Conservation (phyloP, 805 yeast species). For the Candida fluviatilis region DNA sequence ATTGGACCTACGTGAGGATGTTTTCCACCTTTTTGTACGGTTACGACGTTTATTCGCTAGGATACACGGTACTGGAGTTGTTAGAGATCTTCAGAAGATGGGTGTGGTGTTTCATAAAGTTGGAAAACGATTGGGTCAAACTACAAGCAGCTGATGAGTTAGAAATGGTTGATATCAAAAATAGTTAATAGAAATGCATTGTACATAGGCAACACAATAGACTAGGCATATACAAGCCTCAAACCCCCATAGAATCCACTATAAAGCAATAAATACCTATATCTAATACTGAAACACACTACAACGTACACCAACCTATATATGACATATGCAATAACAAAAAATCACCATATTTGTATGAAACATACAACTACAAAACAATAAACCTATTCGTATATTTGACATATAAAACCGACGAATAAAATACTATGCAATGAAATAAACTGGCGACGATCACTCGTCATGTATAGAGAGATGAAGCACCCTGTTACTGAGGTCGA, state of each 20-base stretch:
- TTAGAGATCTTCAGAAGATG: conserved; percentile 81
- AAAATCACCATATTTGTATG: too few relatives aligned
- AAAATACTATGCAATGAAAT: not conserved
- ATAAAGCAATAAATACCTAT: too few relatives aligned
- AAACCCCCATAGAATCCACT: too few relatives aligned
- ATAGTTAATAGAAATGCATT: not conserved
- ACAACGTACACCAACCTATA: not conserved
- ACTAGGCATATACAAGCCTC: too few relatives aligned
- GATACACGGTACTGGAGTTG: conserved; percentile 63
- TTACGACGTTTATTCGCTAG: conserved; percentile 41
- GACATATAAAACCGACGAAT: not conserved
- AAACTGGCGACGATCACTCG: not conserved
- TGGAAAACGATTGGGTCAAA: conserved; percentile 68
- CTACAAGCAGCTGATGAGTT: conserved; percentile 10
- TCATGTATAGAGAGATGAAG: too few relatives aligned
- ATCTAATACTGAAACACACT: too few relatives aligned
- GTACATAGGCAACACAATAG: not conserved
- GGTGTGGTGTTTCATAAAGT: conserved; percentile 82
- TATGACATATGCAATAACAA: too few relatives aligned
- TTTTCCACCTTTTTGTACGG: conserved; percentile 33
- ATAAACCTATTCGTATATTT: not conserved
- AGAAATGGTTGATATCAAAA: conserved; percentile 4
- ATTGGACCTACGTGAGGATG: conserved; percentile 10
- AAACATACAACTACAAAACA: too few relatives aligned
- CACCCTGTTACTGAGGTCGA: too few relatives aligned